Percentiles rank a stretch among this genome's conserved stretches.
Evolutionary conservation across 202 grass and related monocot genomes (phyloP).

Genomic region (Digitaria exilis): DNA sequence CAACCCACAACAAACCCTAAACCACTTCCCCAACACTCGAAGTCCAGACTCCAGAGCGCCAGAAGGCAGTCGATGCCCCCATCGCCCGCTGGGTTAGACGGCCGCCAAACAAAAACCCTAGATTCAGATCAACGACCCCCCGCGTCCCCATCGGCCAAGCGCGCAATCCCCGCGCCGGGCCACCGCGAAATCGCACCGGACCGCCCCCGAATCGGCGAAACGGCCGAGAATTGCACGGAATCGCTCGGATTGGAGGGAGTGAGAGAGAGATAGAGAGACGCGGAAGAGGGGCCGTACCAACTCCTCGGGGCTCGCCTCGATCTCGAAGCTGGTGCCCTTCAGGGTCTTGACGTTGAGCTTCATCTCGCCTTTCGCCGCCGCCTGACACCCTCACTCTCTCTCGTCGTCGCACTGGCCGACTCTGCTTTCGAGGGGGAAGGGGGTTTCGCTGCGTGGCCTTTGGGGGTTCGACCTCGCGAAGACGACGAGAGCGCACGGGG

Average conservation of each 20-base stretch:
- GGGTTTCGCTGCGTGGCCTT: conserved; percentile 12
- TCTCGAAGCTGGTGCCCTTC: conserved; percentile 96
- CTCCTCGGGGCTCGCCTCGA: conserved; percentile 69
- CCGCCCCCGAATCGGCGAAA: conserved; percentile 7
- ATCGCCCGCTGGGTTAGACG: neutral
- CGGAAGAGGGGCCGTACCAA: conserved; percentile 48
- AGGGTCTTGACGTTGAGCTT: conserved; percentile 98
- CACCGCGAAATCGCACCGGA: neutral
- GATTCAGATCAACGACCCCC: conserved; percentile 43
- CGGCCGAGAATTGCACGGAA: conserved; percentile 2
- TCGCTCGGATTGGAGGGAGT: conserved; percentile 10
- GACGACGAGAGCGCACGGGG: conserved; percentile 32
- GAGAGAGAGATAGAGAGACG: neutral
- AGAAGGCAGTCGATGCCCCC: neutral
- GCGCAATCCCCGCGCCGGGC: neutral
- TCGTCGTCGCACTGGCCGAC: conserved; percentile 11
- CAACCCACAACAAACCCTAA: neutral
- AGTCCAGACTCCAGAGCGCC: too few relatives aligned
- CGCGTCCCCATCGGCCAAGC: neutral
- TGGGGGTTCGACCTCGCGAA: conserved; percentile 25
- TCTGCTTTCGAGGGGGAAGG: conserved; percentile 10
- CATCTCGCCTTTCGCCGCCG: conserved; percentile 48
- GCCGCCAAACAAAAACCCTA: conserved; percentile 56
- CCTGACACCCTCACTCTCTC: neutral
- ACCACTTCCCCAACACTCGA: neutral